Percentiles rank a stretch among this genome's conserved stretches.
Conservation (phyloP, 2,329 filamentous ascomycete species). For the Ascocoryne sarcoides region DNA sequence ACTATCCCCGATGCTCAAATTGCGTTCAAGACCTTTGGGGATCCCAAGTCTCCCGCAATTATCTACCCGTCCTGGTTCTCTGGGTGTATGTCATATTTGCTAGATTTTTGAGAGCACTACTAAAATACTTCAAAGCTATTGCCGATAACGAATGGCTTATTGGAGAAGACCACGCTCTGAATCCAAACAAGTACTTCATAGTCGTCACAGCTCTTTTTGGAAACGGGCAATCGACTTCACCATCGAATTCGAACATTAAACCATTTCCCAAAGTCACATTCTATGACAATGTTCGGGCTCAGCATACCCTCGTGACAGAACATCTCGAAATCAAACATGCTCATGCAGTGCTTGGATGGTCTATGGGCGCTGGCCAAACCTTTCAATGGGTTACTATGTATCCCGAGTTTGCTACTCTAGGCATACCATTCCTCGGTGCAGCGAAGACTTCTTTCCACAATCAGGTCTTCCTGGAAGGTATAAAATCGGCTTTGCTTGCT, state of each 20-base stretch:
- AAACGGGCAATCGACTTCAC: constrained; percentile 59
- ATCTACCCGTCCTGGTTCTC: constrained; percentile 75
- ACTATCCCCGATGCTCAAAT: constrained; percentile 56
- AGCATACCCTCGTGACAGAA: constrained; percentile 56
- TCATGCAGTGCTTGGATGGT: constrained; percentile 58
- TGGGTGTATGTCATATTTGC: constrained; percentile 36
- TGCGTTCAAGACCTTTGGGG: constrained; percentile 69
- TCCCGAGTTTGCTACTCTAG: constrained; percentile 51
- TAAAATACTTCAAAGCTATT: constrained; percentile 37
- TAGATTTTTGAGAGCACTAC: background rate
- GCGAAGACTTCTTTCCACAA: constrained; percentile 59
- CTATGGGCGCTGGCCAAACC: constrained; percentile 60
- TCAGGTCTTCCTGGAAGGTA: constrained; percentile 57
- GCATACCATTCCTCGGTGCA: constrained; percentile 57
- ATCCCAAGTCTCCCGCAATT: constrained; percentile 52
- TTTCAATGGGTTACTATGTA: constrained; percentile 48
- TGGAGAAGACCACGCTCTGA: constrained; percentile 39
- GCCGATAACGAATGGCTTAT: constrained; percentile 69
- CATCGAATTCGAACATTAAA: constrained; percentile 48
- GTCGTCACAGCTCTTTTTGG: constrained; percentile 62
- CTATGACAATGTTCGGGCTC: constrained; percentile 62
- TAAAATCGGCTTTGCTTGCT: constrained; percentile 50
- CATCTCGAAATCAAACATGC: constrained; percentile 51
- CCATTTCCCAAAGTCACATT: constrained; percentile 56
- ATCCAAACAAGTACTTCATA: constrained; percentile 57